Evolutionary conservation across 441 rosid genomes (phyloP), one percentile per base, ranked within the genome.

Genomic region (Gossypium gossypioides): DNA sequence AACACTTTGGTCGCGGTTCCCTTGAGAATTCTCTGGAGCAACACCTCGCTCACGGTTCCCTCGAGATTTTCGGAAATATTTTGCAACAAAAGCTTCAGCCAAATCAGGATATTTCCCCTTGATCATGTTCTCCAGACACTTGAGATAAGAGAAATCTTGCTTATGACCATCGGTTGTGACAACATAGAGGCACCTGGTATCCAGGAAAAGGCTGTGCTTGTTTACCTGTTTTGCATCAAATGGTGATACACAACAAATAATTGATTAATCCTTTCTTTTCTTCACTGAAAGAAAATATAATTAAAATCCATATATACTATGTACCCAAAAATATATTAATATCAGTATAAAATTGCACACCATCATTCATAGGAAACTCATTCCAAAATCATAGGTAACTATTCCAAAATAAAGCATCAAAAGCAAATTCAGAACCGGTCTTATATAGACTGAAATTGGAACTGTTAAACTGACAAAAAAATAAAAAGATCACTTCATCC

Each of bases 71-170:
- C 12, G 48, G 48, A 89, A 95, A 77, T 95, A 95, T 62, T 92
- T 95, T 0, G 21, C 74, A 2, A 73, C 63, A 78, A 95, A 95
- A 16, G 79, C 86, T 29, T 86, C 95, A 1, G 89, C 97, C 37
- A 82, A 60, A 29, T 79, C 75, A 2, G 97, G 93, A 72, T 81
- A 87, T 66, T 91, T 95, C 51, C 55, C 86, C 80, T 76, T 84
- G 67, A 92, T 29, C 34, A 78, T 85, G 69, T 80, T 85, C 34
- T 87, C 91, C 13, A 95, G 74, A 54, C 91, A 92, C 64, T 95
- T 95, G 6, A 83, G 82, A 81, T 89, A 95, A 0, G 97, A 95
- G 70, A 95, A 92, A 71, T 95, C 99, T 32, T 82, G 86, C 69
- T 77, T 82, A 6, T 73, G 25, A 44, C 99, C 97, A 72, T 88